Base-by-base conservation (phyloP, 805 yeast genomes). In the Lipomyces orientalis region DNA sequence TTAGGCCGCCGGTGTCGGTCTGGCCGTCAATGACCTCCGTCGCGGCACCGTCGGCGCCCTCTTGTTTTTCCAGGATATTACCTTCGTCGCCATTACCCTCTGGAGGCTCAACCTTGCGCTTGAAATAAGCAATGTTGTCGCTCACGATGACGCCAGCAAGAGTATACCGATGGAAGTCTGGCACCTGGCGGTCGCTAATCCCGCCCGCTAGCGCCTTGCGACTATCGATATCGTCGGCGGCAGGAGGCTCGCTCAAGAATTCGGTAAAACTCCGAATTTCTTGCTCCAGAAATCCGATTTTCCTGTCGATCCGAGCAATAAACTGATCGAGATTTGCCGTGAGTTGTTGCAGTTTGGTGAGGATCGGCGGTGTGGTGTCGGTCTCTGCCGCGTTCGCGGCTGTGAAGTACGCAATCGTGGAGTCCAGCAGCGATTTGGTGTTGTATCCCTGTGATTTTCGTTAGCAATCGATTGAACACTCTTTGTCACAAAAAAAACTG, bases 101-200 rank as follows among this genome's bases (percentile, higher is more conserved):
- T 5, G 9, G 22, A 6, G 49, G 2, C 22, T 12, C 49, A 9
- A 43, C 14, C 31, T 37, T 31, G 22, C 22, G 9, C 34, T 29
- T 51, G 54, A 60, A 46, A 54, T 52, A 71, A 29, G 58, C 66
- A 19, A 37, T 49, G 16, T 34, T 22, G 12, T 64, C 55, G 52
- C 58, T 57, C 16, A 71, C 58, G 19, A 69, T 57, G 4, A 68
- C 71, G 4, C 74, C 74, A 6, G 70, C 61, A 10, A 71, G 69
- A 3, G 58, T 49, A 37, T 71, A 71, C 54, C 64, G 55, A 25
- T 71, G 74, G 46, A 66, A 71, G 54, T 34, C 22, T 6, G 71
- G 66, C 3, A 49, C 43, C 31, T 58, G 34, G 9, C 37, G 66
- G 22, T 54, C 54, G 31, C 22, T 34, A 35, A 25, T 35, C 10